These are phyloP conservation scores for Penicillium cosmopolitanum DNA, from an alignment of 495 filamentous ascomycete species.

Conservation along the genomic window DNA sequence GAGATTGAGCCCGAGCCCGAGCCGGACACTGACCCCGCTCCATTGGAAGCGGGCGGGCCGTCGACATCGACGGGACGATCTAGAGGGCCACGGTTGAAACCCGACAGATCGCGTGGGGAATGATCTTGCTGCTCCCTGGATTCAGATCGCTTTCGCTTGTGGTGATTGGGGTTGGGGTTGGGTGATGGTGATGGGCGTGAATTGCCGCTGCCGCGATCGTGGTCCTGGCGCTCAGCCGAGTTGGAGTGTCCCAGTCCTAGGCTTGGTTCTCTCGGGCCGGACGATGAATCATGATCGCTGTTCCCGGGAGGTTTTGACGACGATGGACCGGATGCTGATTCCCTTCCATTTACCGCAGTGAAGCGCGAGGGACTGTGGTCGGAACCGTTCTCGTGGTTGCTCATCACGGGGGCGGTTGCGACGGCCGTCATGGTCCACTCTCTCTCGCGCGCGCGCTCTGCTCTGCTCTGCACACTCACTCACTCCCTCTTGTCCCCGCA, in stretches of 20 bases:
- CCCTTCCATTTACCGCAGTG: slow-evolving; percentile 57
- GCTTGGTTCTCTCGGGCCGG: neutral
- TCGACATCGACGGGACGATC: slow-evolving; percentile 12
- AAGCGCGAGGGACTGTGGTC: slow-evolving; percentile 56
- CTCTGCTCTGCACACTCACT: neutral
- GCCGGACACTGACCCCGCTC: slow-evolving; percentile 20
- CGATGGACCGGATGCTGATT: slow-evolving; percentile 16
- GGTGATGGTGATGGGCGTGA: slow-evolving; percentile 28
- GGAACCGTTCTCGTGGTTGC: slow-evolving; percentile 43
- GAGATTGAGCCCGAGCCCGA: slow-evolving; percentile 28
- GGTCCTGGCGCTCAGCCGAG: neutral
- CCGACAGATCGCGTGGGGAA: neutral
- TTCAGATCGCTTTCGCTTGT: slow-evolving; percentile 49
- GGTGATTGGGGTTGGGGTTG: slow-evolving; percentile 17
- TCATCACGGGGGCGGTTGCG: slow-evolving; percentile 42
- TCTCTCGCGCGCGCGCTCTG: slow-evolving; percentile 1
- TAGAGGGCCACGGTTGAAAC: slow-evolving; percentile 1
- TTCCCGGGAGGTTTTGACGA: slow-evolving; percentile 4
- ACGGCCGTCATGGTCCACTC: slow-evolving; percentile 47
- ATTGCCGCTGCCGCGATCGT: slow-evolving; percentile 10
- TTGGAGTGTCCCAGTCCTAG: neutral
- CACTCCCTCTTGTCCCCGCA: neutral
- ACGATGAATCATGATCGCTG: slow-evolving; percentile 6
- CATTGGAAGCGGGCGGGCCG: slow-evolving; percentile 23
- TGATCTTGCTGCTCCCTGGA: slow-evolving; percentile 39